phyloP scores from a whole-genome alignment of 352 stramenopile species.

The Albugo candida region DNA sequence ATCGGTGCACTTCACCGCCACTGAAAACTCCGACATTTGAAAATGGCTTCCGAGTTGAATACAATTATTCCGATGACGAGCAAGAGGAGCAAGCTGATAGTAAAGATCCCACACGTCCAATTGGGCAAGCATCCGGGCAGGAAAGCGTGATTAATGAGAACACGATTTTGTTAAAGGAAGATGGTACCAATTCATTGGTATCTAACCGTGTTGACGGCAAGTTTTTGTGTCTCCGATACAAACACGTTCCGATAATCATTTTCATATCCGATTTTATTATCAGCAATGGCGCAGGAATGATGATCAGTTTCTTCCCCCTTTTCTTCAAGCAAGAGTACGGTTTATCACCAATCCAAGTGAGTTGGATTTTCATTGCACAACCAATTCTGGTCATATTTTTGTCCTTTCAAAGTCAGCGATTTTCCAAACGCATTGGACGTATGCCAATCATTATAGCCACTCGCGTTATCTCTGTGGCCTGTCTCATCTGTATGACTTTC shows the following conservation, averaged over 20 bases:
- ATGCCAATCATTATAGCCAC: constrained; percentile 60
- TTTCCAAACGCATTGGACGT: constrained; percentile 29
- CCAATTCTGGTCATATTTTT: constrained; percentile 47
- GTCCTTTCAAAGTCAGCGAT: constrained; percentile 25
- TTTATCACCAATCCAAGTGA: constrained; percentile 53
- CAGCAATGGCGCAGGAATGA: constrained; percentile 70
- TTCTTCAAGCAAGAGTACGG: constrained; percentile 71
- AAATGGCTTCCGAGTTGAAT: constrained; percentile 39
- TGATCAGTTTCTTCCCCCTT: constrained; percentile 68
- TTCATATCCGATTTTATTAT: constrained; percentile 69
- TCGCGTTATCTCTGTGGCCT: constrained; percentile 29
- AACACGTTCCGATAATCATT: constrained; percentile 44
- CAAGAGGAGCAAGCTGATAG: neutral
- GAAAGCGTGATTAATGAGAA: neutral
- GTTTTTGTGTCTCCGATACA: constrained; percentile 43
- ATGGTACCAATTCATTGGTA: constrained; percentile 1
- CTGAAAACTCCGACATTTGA: constrained; percentile 39
- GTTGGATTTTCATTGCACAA: constrained; percentile 38
- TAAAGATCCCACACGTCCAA: neutral
- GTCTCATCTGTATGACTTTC: constrained; percentile 46
- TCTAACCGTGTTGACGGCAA: neutral
- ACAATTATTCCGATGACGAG: constrained; percentile 44
- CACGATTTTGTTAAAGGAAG: neutral
- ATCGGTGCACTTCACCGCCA: neutral
- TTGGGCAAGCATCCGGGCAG: neutral